Conservation (phyloP, 306 rosid genomes). For the Rubus parviflorus region DNA sequence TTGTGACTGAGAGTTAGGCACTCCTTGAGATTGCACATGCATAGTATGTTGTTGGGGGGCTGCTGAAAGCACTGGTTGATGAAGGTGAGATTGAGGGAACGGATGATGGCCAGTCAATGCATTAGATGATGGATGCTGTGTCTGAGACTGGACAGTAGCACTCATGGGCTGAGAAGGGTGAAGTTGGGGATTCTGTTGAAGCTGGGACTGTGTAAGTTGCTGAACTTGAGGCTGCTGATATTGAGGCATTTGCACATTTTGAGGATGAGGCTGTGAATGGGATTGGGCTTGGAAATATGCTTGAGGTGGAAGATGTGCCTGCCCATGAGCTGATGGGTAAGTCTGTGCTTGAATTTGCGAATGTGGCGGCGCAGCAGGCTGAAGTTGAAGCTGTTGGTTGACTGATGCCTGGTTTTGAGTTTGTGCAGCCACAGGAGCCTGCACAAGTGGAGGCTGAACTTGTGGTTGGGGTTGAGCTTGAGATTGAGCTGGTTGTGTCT, state of each 20-base stretch:
- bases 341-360: constrained; percentile 50
- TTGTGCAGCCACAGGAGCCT: constrained; percentile 39
- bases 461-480: constrained; percentile 46
- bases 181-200: constrained; percentile 41
- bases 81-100: constrained; percentile 63
- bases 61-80: constrained; percentile 57
- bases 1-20: constrained; percentile 51
- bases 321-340: constrained; percentile 56
- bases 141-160: constrained; percentile 58
- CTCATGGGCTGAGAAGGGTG: constrained; percentile 33
- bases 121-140: constrained; percentile 53
- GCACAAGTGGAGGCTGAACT: constrained; percentile 31
- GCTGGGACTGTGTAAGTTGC: constrained; percentile 36
- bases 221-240: constrained; percentile 77
- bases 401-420: constrained; percentile 67
- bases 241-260: constrained; percentile 57
- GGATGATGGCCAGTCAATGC: constrained; percentile 66
- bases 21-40: constrained; percentile 51
- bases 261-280: constrained; percentile 58
- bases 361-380: constrained; percentile 50
- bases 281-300: constrained; percentile 38
- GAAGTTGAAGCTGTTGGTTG: constrained; percentile 60
- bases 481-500: constrained; percentile 42
- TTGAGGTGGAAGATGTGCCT: constrained; percentile 40
- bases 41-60: constrained; percentile 52